phyloP scores from a whole-genome alignment of 257 asterid species.

The Plantago ovata region DNA sequence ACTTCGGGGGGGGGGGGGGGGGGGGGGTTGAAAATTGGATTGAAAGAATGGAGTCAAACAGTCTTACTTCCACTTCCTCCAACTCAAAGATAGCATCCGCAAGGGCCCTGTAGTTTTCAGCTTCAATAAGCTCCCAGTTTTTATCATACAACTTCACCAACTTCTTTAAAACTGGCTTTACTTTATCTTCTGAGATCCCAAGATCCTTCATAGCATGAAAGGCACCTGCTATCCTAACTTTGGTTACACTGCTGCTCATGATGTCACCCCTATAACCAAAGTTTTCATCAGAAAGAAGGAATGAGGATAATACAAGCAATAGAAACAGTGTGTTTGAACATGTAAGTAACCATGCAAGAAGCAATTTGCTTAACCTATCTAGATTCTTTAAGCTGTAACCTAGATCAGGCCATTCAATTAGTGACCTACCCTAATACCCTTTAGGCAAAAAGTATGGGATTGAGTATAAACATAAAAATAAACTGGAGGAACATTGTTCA shows the following conservation, averaged over 20 bases:
- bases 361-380: too few species aligned
- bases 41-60: conserved; percentile 8
- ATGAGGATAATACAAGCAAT: conserved; percentile 10
- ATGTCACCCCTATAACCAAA: conserved; percentile 17
- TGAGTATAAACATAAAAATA: background rate
- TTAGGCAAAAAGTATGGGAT: background rate
- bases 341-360: background rate
- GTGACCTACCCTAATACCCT: too few species aligned
- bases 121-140: conserved; percentile 87
- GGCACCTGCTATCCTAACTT: conserved; percentile 47
- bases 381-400: too few species aligned
- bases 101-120: conserved; percentile 75
- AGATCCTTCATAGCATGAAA: conserved; percentile 68
- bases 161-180: conserved; percentile 68
- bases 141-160: conserved; percentile 61
- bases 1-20: conserved; percentile 1
- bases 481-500: background rate
- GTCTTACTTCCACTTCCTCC: conserved; percentile 59
- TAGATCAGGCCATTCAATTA: too few species aligned
- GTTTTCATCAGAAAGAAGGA: conserved; percentile 25
- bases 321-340: background rate
- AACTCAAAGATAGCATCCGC: conserved; percentile 79
- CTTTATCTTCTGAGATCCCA: conserved; percentile 65
- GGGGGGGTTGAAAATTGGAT: background rate
- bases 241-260: conserved; percentile 18